These are phyloP conservation scores for Coemansia sp. DNA, from an alignment of 192 early-diverging fungal species.

Conservation along the genomic window DNA sequence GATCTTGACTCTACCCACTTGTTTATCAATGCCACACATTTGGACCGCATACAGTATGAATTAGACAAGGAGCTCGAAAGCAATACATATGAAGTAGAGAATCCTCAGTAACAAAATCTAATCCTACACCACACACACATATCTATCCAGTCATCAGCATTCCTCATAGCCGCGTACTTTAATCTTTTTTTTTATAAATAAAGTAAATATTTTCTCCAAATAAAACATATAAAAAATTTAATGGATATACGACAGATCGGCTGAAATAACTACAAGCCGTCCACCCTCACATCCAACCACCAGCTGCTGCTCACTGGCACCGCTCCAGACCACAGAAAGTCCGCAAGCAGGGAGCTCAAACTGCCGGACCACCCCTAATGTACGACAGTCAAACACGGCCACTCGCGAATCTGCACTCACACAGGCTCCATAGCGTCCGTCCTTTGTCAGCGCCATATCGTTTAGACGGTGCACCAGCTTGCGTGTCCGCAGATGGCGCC, in stretches of 20 bases:
- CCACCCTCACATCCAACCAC: constrained; percentile 42
- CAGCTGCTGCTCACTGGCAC: constrained; percentile 30
- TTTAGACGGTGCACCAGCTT: constrained; percentile 32
- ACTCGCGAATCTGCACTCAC: constrained; percentile 42
- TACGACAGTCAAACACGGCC: constrained; percentile 29
- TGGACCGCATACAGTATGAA: constrained; percentile 56
- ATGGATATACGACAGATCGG: constrained; percentile 8
- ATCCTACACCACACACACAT: too few species aligned
- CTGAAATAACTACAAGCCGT: constrained; percentile 26
- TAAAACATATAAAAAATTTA: neutral
- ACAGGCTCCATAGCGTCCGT: constrained; percentile 31
- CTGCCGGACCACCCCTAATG: constrained; percentile 34
- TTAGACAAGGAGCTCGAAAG: constrained; percentile 71
- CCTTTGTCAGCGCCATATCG: constrained; percentile 38
- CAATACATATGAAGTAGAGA: constrained; percentile 63
- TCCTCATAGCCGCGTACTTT: neutral
- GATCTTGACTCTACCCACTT: constrained; percentile 81
- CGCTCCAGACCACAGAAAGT: constrained; percentile 38
- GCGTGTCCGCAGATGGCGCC: constrained; percentile 40
- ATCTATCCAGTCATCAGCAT: too few species aligned
- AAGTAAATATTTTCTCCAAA: neutral
- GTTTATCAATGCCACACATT: constrained; percentile 63
- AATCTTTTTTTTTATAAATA: neutral
- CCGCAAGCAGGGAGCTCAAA: constrained; percentile 44
- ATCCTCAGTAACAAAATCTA: constrained; percentile 1